These are phyloP conservation scores for Picochlorum sp. DNA, from an alignment of 139 green algal genomes.

Conservation along the genomic window DNA sequence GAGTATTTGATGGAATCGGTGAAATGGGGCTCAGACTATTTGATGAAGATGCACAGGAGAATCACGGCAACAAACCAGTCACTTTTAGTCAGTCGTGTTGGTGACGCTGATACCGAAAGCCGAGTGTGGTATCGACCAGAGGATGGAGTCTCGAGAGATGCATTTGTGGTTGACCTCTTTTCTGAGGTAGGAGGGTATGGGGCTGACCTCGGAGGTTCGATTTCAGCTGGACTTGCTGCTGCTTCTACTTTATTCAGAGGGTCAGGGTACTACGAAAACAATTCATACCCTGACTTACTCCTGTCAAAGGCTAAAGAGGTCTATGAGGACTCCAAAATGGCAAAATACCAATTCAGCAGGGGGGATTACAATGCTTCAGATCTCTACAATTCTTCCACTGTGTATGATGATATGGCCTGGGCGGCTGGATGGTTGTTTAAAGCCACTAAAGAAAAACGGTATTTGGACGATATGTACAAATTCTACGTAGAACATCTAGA, in stretches of 20 bases:
- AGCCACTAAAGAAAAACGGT: slow-evolving; percentile 35
- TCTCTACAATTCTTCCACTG: slow-evolving; percentile 43
- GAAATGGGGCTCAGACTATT: slow-evolving; percentile 56
- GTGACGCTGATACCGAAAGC: slow-evolving; percentile 19
- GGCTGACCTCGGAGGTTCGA: slow-evolving; percentile 39
- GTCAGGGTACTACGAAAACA: slow-evolving; percentile 7
- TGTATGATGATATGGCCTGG: slow-evolving; percentile 57
- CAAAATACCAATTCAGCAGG: slow-evolving; percentile 8
- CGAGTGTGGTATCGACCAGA: slow-evolving; percentile 28
- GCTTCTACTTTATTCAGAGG: slow-evolving; percentile 39
- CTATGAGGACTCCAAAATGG: slow-evolving; percentile 19
- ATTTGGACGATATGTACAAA: slow-evolving; percentile 36
- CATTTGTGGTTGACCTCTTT: slow-evolving; percentile 12
- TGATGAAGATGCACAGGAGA: slow-evolving; percentile 41
- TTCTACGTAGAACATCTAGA: slow-evolving; percentile 34
- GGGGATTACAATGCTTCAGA: slow-evolving; percentile 28
- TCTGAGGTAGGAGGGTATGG: slow-evolving; percentile 2
- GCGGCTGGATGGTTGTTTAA: slow-evolving; percentile 55
- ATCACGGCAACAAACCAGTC: neutral
- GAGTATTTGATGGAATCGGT: slow-evolving; percentile 22
- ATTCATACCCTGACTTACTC: slow-evolving; percentile 29
- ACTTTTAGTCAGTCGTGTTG: slow-evolving; percentile 20
- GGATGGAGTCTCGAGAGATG: slow-evolving; percentile 9
- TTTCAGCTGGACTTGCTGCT: slow-evolving; percentile 52
- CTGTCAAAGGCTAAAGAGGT: slow-evolving; percentile 30